These are phyloP conservation scores for Tetramitus jugosus DNA, from an alignment of 208 protist species.

Conservation along the genomic window DNA sequence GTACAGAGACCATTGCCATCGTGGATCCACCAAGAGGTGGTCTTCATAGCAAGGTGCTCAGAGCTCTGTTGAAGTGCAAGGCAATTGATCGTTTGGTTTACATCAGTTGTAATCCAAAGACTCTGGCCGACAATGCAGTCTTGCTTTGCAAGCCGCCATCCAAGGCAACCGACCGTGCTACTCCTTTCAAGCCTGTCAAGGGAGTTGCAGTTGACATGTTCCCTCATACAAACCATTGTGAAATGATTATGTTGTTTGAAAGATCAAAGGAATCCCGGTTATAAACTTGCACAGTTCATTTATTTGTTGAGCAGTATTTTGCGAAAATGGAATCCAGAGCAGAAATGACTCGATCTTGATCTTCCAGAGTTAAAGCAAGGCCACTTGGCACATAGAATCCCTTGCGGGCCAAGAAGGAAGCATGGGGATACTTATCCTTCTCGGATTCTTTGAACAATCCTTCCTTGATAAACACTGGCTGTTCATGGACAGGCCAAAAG, in stretches of 20 bases:
- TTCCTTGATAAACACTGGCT: no score
- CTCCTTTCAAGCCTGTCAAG: conserved; percentile 69
- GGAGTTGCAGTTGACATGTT: conserved; percentile 85
- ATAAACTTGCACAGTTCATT: no score
- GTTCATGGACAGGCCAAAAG: no score
- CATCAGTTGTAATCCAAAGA: conserved; percentile 85
- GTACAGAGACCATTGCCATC: conserved; percentile 59
- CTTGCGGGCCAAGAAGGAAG: no score
- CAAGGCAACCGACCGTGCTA: conserved; percentile 39
- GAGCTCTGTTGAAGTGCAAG: conserved; percentile 71
- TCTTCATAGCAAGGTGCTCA: conserved; percentile 71
- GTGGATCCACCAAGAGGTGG: conserved; percentile 77
- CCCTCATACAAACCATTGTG: conserved; percentile 83
- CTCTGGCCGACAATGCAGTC: conserved; percentile 61
- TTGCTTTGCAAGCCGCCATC: conserved; percentile 41
- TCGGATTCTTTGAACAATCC: no score
- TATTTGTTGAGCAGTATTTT: no score
- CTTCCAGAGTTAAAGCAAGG: no score
- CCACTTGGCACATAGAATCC: no score
- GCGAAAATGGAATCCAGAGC: no score
- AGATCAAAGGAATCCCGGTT: no score
- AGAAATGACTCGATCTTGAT: no score
- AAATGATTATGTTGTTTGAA: conserved; percentile 78
- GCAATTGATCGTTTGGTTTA: conserved; percentile 80
- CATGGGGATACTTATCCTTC: no score